Conservation (phyloP, 202 grass and related monocot genomes). For the Zizania palustris region DNA sequence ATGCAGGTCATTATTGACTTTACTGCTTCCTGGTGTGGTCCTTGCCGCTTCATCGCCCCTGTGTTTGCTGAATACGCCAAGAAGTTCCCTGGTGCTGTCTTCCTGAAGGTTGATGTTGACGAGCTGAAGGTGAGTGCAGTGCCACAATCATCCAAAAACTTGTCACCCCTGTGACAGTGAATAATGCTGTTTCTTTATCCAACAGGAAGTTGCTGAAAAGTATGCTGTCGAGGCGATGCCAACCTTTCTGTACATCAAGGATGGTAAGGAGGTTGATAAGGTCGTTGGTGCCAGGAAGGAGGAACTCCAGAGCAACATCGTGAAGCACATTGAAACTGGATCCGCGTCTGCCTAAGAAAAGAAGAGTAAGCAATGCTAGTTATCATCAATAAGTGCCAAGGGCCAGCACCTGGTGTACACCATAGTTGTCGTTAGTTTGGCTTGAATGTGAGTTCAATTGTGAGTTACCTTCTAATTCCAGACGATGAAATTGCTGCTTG, state of each 20-base stretch:
- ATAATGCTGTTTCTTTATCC: background rate
- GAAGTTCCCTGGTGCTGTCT: conserved; percentile 37
- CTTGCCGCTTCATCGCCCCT: conserved; percentile 59
- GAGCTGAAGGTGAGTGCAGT: conserved; percentile 53
- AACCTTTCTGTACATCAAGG: conserved; percentile 61
- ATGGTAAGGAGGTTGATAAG: conserved; percentile 2
- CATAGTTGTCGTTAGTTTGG: background rate
- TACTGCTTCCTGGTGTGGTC: conserved; percentile 72
- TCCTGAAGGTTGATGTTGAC: conserved; percentile 78
- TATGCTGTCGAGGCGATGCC: conserved; percentile 60
- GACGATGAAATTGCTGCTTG: background rate
- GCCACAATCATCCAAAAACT: background rate
- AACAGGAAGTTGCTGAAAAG: conserved; percentile 44
- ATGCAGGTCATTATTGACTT: conserved; percentile 68
- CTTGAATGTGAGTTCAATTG: background rate
- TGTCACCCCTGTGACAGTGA: background rate
- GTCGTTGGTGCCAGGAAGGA: conserved; percentile 62
- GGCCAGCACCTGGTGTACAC: background rate
- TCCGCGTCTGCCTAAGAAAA: conserved; percentile 30
- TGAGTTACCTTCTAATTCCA: background rate
- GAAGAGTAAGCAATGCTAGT: background rate
- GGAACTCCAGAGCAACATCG: conserved; percentile 25
- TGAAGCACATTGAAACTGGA: background rate
- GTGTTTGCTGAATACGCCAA: conserved; percentile 48
- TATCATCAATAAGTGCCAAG: conserved; percentile 19